These are phyloP conservation scores for Paxillus rubicundulus DNA, from an alignment of 768 basidiomycete genomes.

Conservation along the genomic window DNA sequence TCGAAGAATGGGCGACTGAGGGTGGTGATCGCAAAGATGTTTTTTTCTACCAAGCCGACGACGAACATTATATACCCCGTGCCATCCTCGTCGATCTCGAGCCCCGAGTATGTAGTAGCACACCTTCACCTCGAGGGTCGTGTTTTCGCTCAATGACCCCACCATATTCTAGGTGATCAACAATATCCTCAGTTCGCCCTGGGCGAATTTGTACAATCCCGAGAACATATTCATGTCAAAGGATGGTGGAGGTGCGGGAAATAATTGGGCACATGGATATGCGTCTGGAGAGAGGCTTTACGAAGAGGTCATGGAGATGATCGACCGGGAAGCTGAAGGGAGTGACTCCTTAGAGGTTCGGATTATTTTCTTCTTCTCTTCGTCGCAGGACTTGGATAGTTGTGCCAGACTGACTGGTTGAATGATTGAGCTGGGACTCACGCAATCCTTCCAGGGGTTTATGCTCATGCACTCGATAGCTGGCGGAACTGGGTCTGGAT, in stretches of 20 bases:
- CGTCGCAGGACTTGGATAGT: too few species aligned
- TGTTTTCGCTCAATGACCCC: not conserved
- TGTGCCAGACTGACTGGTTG: too few species aligned
- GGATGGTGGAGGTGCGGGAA: constrained; percentile 98
- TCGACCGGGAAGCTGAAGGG: constrained; percentile 96
- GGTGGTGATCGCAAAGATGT: constrained; percentile 97
- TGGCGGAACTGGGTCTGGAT: constrained; percentile 96
- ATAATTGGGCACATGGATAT: constrained; percentile 98
- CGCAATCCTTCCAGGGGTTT: constrained; percentile 69
- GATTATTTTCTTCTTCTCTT: not conserved
- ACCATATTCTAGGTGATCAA: constrained; percentile 77
- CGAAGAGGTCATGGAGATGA: constrained; percentile 98
- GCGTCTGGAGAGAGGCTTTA: constrained; percentile 86
- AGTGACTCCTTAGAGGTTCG: constrained; percentile 93
- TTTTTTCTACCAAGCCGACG: constrained; percentile 99
- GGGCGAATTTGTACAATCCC: constrained; percentile 87
- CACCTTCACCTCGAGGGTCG: not conserved
- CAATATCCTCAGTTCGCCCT: constrained; percentile 85
- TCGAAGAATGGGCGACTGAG: constrained; percentile 96
- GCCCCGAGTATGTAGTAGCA: constrained; percentile 68
- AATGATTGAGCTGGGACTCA: not conserved
- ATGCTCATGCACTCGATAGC: constrained; percentile 99
- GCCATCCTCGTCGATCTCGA: constrained; percentile 96
- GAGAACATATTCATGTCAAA: constrained; percentile 97
- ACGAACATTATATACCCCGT: constrained; percentile 97